Base-by-base conservation (phyloP, 1,139 yeast genomes). In the Protomyces gravidus region DNA sequence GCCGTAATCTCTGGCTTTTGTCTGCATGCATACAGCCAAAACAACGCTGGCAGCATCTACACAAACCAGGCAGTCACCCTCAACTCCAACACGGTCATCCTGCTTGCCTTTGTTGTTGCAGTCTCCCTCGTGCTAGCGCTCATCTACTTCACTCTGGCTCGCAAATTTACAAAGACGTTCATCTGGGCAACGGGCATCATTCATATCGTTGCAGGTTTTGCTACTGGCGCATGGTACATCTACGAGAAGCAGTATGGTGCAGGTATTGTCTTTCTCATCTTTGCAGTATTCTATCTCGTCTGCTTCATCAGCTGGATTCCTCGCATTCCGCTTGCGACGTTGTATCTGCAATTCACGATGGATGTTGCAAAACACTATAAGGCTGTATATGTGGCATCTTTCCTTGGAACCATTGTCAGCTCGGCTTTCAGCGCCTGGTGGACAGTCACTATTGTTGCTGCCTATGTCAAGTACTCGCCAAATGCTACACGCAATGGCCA, bases 351-450 rank as follows among this genome's bases (percentile, higher is more conserved):
- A 61, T 82, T 85, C 39, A 81, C 86, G 7, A 84, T 89, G 67
- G 89, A 84, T 67, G 94, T 87, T 2, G 83, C 88, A 80, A 81
- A 80, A 66, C 69, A 76, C 48, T 82, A 83, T 66, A 90, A 95
- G 13, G 83, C 89, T 26, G 83, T 89, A 0, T 74, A 86, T 66
- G 53, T 83, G 9, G 79, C 84, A 1, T 80, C 95, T 0, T 70
- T 82, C 0, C 33, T 85, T 15, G 96, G 96, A 0, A 76, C 86
- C 2, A 55, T 89, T 2, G 72, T 84, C 2, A 78, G 86, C 1
- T 83, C 85, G 3, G 83, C 81, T 0, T 83, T 89, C 67, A 78
- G 85, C 30, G 76, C 83, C 3, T 75, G 87, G 61, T 84, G 87
- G 68, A 77, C 86, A 30, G 78, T 81, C 39, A 85, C 84, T 0